Evolutionary conservation across 768 basidiomycete species (phyloP).

Genomic region (Boletales sp.): DNA sequence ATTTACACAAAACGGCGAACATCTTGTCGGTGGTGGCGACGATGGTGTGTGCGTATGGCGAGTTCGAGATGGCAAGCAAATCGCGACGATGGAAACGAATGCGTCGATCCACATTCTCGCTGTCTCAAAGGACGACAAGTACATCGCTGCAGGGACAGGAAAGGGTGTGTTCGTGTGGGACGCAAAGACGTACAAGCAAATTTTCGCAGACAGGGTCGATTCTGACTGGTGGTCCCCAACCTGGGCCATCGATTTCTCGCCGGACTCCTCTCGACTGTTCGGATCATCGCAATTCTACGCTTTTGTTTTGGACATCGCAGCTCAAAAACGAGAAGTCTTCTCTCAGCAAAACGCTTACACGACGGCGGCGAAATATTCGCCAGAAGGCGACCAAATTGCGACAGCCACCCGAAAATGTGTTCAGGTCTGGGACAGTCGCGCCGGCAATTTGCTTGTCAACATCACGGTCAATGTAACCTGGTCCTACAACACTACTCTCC

Average conservation of each 20-base stretch:
- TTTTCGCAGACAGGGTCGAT: not conserved
- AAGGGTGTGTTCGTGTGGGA: not conserved
- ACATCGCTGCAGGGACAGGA: conserved; percentile 1
- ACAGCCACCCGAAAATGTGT: not conserved
- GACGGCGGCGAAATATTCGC: not conserved
- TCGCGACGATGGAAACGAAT: not conserved
- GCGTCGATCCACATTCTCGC: not conserved
- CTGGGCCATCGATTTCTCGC: conserved; percentile 5
- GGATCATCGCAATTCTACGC: not conserved
- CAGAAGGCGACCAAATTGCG: not conserved
- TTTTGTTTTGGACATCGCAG: not conserved
- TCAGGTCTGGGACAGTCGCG: not conserved
- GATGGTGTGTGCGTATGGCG: not conserved
- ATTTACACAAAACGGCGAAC: too few species aligned
- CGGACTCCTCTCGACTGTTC: not conserved
- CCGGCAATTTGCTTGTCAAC: not conserved
- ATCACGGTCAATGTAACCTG: not conserved
- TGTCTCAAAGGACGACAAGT: not conserved
- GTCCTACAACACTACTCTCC: not conserved
- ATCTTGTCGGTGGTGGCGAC: too few species aligned
- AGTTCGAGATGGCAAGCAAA: not conserved
- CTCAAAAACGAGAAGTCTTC: not conserved
- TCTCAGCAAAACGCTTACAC: not conserved
- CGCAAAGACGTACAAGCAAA: not conserved
- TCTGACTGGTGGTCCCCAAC: accelerated